Evolutionary conservation across 2,329 filamentous ascomycete species (phyloP).

Genomic region (Calonectria honghensis): DNA sequence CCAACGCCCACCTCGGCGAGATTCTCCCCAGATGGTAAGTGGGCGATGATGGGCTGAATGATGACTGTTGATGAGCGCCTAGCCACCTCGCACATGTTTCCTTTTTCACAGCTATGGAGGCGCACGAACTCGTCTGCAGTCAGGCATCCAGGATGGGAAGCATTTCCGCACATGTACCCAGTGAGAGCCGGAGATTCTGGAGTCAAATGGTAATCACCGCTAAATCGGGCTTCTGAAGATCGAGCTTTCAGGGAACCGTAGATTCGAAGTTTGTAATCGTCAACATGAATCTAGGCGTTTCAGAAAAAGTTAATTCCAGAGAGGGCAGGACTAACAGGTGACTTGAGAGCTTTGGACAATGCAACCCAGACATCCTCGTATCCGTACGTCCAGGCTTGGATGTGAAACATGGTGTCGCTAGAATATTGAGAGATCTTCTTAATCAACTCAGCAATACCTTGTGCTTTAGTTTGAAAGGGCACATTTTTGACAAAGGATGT

Average conservation of each 20-base stretch:
- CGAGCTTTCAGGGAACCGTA: conserved; percentile 78
- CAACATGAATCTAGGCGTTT: conserved; percentile 81
- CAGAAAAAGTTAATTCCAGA: conserved; percentile 16
- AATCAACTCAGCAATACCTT: conserved; percentile 85
- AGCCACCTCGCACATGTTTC: conserved; percentile 74
- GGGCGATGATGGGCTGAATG: conserved; percentile 86
- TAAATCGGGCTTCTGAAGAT: conserved; percentile 62
- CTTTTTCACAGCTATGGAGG: conserved; percentile 91
- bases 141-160: conserved; percentile 80
- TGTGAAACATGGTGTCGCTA: conserved; percentile 84
- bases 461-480: conserved; percentile 77
- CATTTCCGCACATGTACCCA: conserved; percentile 86
- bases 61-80: conserved; percentile 76
- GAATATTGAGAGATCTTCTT: conserved; percentile 81
- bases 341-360: conserved; percentile 81
- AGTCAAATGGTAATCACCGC: conserved; percentile 65
- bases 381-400: conserved; percentile 91
- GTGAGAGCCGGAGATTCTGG: conserved; percentile 80
- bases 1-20: conserved; percentile 85
- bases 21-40: conserved; percentile 75
- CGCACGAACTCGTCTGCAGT: conserved; percentile 77
- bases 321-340: conserved; percentile 68
- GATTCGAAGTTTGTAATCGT: conserved; percentile 84
- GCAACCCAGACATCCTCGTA: conserved; percentile 96
- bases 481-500: conserved; percentile 80